Evolutionary conservation across 2,329 filamentous ascomycete species (phyloP).

Genomic region (Colletotrichum aenigma): DNA sequence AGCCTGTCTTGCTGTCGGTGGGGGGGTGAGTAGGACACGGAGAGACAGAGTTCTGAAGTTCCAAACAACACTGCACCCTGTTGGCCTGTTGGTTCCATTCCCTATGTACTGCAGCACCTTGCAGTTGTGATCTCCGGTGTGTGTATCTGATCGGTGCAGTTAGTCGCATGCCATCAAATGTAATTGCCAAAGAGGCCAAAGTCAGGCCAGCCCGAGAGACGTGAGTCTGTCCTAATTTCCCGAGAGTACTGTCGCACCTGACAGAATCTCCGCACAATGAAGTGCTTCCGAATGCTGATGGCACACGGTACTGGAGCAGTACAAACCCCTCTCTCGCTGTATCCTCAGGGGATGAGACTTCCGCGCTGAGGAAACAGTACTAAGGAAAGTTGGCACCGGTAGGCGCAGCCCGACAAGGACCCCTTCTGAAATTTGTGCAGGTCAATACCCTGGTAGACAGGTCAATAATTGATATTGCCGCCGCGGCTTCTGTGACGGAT

Average conservation of each 20-base stretch:
- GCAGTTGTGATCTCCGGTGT: not conserved
- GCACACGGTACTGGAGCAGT: not conserved
- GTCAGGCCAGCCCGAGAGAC: not conserved
- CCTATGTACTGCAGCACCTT: not conserved
- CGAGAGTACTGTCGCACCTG: not conserved
- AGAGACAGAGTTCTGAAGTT: not conserved
- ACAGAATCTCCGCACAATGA: not conserved
- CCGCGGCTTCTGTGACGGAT: not conserved
- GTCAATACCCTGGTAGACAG: not conserved
- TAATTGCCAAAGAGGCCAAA: not conserved
- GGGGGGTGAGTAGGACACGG: not conserved
- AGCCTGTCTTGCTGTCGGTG: not conserved
- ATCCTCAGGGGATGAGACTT: not conserved
- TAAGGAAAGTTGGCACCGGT: not conserved
- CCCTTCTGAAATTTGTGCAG: not conserved
- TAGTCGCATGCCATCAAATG: not conserved
- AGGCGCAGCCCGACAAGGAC: not conserved
- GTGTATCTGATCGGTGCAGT: not conserved
- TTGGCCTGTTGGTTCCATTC: not conserved
- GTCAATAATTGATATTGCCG: not conserved
- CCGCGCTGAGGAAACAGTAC: not conserved
- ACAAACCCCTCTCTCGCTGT: not conserved
- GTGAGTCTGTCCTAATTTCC: not conserved
- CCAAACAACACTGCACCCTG: not conserved
- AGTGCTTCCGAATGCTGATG: not conserved